Base-by-base conservation (phyloP, 2,329 filamentous ascomycete species). In the Akanthomyces lecanii region DNA sequence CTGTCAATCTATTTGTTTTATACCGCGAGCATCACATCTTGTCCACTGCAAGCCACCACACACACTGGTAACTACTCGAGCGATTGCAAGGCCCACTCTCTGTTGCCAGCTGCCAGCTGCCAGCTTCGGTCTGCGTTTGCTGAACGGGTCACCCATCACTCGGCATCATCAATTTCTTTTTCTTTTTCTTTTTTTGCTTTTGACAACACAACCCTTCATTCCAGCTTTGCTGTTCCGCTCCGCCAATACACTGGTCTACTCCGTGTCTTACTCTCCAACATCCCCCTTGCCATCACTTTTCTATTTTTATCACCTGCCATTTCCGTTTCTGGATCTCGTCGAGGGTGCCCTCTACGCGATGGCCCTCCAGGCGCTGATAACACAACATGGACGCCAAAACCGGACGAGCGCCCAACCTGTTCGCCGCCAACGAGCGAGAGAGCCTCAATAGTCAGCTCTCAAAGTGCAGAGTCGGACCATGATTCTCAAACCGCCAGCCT, bases 221-320 rank as follows among this genome's bases (percentile, higher is more conserved):
- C 30, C 48, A 28, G 12, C 23, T 51, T 61, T 33, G n/a, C 40
- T 50, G n/a, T 45, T 28, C 47, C 38, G 50, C 28, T 28, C 4
- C n/a, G 25, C 16, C 30, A n/a, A n/a, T 28, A 45, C 12, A 42
- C 42, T 21, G 28, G 10, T 18, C 51, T 33, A 23, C 59, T 55
- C 59, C 59, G 14, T 54, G 59, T 54, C 51, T 61, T 30, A 61
- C 59, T 61, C 50, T 44, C 48, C 47, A 60, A 52, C 57, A 33
- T 40, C 56, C 44, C 56, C 56, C 36, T 59, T 47, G 33, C 25
- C 48, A 14, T 30, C 25, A 14, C 28, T 30, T 18, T 30, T 61
- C 59, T 61, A 61, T 61, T 61, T 61, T 61, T 48, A 28, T 55
- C 59, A 61, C 38, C 23, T 8, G 51, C 40, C 40, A 44, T 44